These are phyloP conservation scores for Endoconidiophora polonica DNA, from an alignment of 2,329 filamentous ascomycete genomes.

Conservation along the genomic window DNA sequence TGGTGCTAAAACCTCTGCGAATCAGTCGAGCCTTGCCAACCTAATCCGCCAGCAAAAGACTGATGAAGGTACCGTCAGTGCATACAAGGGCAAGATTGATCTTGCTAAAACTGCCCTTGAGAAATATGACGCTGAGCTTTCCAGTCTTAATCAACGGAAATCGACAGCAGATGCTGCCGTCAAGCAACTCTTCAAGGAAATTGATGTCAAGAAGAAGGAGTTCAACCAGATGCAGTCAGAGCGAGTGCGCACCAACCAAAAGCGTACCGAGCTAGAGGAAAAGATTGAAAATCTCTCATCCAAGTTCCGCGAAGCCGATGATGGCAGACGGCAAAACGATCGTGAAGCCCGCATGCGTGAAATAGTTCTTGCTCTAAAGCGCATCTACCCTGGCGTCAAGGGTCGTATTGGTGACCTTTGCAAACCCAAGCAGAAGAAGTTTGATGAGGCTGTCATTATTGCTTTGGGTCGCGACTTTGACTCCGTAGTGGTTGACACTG, in stretches of 20 bases:
- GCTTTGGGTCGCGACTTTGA: constrained; percentile 89
- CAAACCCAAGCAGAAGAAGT: constrained; percentile 95
- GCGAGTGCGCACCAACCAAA: constrained; percentile 62
- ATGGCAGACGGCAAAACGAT: constrained; percentile 70
- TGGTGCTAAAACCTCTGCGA: constrained; percentile 61
- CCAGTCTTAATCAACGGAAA: constrained; percentile 51
- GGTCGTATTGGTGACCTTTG: constrained; percentile 83
- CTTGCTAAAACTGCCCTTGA: constrained; percentile 55
- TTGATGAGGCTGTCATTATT: constrained; percentile 78
- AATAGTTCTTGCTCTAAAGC: constrained; percentile 70
- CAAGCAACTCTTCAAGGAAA: constrained; percentile 56
- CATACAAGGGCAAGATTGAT: constrained; percentile 75
- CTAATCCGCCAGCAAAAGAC: constrained; percentile 80
- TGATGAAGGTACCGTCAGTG: constrained; percentile 80
- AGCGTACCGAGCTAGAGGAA: constrained; percentile 77
- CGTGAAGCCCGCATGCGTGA: constrained; percentile 67
- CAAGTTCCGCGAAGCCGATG: constrained; percentile 72
- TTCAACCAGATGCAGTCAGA: constrained; percentile 75
- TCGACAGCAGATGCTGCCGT: constrained; percentile 43
- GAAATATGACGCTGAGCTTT: constrained; percentile 56
- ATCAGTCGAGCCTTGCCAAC: constrained; percentile 71
- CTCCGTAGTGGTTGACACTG: constrained; percentile 83
- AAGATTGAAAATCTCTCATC: constrained; percentile 67
- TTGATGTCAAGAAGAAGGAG: constrained; percentile 77
- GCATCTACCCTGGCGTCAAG: constrained; percentile 80